These are phyloP conservation scores for Eleusine indica DNA, from an alignment of 176 grass and related monocot genomes.

Conservation along the genomic window DNA sequence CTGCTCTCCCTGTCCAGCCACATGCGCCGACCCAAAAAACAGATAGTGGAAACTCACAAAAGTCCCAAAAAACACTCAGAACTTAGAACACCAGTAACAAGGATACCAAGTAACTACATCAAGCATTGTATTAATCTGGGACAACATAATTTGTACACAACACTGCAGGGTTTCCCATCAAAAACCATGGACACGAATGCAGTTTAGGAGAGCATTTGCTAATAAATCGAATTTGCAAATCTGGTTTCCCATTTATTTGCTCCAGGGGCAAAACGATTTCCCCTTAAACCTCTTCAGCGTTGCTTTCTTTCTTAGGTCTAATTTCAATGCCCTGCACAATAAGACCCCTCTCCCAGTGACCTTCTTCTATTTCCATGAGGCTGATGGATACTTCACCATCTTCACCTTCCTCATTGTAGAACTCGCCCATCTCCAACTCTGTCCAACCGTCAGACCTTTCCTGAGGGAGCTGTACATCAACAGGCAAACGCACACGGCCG, in stretches of 20 bases:
- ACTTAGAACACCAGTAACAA: too few species aligned
- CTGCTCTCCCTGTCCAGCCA: slow-evolving; percentile 57
- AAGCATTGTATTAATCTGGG: too few species aligned
- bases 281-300: neutral
- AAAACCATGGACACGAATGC: neutral
- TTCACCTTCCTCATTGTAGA: slow-evolving; percentile 44
- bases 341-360: slow-evolving; percentile 48
- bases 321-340: slow-evolving; percentile 67
- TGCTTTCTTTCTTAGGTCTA: slow-evolving; percentile 45
- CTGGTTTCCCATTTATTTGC: too few species aligned
- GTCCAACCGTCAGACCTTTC: slow-evolving; percentile 47
- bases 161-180: too few species aligned
- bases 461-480: neutral
- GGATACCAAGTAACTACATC: too few species aligned
- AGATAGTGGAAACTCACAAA: too few species aligned
- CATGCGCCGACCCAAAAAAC: neutral
- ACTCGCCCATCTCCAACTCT: slow-evolving; percentile 66
- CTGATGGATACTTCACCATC: slow-evolving; percentile 50
- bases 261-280: too few species aligned
- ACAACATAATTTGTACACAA: too few species aligned
- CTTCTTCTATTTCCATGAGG: slow-evolving; percentile 12
- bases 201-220: too few species aligned
- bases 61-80: too few species aligned
- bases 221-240: too few species aligned
- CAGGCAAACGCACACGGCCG: too few species aligned